Percentiles rank a stretch among this genome's conserved stretches.
Conservation (phyloP, 306 rosid genomes). For the Castanea sativa region DNA sequence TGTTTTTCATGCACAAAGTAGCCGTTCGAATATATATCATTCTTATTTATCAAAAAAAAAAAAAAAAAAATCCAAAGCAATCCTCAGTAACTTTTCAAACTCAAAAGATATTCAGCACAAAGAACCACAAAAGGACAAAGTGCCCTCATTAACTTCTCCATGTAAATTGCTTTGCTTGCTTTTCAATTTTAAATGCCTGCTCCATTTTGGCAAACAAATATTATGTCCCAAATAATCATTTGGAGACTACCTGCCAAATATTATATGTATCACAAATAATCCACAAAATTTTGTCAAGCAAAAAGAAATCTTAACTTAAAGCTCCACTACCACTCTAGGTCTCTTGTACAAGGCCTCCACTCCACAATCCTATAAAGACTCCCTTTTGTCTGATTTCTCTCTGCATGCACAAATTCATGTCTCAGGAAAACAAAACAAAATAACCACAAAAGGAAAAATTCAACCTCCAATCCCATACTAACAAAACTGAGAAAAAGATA, state of each 20-base stretch:
- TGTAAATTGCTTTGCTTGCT: neutral
- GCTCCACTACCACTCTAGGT: constrained; percentile 47
- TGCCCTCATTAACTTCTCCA: neutral
- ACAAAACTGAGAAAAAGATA: neutral
- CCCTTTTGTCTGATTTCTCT: constrained; percentile 65
- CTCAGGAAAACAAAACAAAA: neutral
- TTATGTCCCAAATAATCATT: neutral
- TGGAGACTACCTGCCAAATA: neutral
- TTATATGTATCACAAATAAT: neutral
- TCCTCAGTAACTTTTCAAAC: constrained; percentile 4
- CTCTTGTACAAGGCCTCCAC: constrained; percentile 86
- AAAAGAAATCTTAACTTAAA: neutral
- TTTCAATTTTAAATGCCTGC: neutral
- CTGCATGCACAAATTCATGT: constrained; percentile 38
- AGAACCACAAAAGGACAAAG: neutral
- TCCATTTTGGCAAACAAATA: constrained; percentile 2
- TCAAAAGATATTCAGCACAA: neutral
- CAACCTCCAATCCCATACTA: neutral
- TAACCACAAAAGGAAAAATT: neutral
- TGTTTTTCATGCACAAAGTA: too few relatives aligned
- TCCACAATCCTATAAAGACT: constrained; percentile 65
- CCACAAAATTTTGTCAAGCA: too few relatives aligned
- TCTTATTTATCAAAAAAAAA: too few relatives aligned
- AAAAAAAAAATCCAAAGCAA: neutral
- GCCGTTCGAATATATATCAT: too few relatives aligned